Base-by-base conservation (phyloP, 352 stramenopile genomes). In the Globisporangium middletonii region DNA sequence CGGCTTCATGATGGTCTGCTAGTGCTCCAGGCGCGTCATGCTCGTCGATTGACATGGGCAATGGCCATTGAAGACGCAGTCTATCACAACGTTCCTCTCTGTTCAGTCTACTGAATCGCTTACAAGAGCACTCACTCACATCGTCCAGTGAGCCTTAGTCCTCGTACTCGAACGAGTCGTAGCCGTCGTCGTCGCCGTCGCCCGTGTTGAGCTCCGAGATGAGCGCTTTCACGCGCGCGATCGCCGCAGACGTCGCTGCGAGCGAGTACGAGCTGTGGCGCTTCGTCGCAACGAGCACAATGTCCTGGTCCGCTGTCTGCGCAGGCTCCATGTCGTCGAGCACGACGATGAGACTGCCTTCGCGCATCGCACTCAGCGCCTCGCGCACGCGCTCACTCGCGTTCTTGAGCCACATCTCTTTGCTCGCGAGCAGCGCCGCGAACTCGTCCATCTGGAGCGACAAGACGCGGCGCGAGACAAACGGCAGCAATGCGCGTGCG, bases 281-380 rank as follows among this genome's bases (percentile, higher is more conserved):
- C 61, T 89, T 92, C 19, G 64, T 67, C 23, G 75, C 75, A 1
- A 80, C 67, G 23, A 92, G 57, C 59, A 83, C 67, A 35, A 92
- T 77, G 50, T 92, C 83, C 50, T 71, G 71, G 57, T 92, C 83
- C 8, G 69, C 73, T 4, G 83, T 92, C 56, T 92, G 83, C 3
- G 85, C 68, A 3, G 83, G 83, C 61, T 92, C 79, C 75, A 88
- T 89, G 57, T 92, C 83, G 64, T 92, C 80, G 45, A 92, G 62
- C n/a, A 73, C 72, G 18, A 92, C 70, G 13, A 76, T 71, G 41
- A 92, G 53, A 50, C 72, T 88, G 13, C 83, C 83, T 26, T 92
- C 79, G 2, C 55, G 57, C 61, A 88, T 81, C 23, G 78, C 62
- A 13, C 62, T 53, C 44, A 92, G 60, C 44, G 79, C 69, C 4